Evolutionary conservation across 164 flowering plant species (phyloP), one percentile per base, ranked within the genome.

Genomic region (Umbilicus rupestris): DNA sequence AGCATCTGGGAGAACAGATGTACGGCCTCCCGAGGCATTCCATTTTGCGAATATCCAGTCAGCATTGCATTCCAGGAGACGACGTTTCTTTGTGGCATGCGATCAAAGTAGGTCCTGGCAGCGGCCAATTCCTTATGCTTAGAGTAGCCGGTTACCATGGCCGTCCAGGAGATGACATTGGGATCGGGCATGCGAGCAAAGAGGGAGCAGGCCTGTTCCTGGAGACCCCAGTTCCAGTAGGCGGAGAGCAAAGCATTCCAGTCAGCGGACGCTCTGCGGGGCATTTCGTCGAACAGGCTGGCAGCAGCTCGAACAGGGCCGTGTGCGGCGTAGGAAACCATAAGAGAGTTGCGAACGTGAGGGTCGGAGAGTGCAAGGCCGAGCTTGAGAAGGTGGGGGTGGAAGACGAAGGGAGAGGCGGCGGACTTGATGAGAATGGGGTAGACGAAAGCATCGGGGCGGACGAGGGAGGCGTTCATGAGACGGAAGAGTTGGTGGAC

Each of bases 21-120:
- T 59, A 87, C 39, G 42, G 80, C 85, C 67, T 82, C 87, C 39
- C 83, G 75, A 0, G 71, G 67, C 45, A 75, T 71, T 22, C 85
- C 96, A 55, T 80, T 82, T 28, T 85, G 87, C 19, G 82, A 83
- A 73, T 87, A 90, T 39, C 83, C 94, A 0, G 93, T 77, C 6
- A 87, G 75, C 90, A 90, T 82, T 2, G 94, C 88, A 67, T 87
- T 90, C 96, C 96, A 90, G 0, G 94, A 87, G 7, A 86, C 89
- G 33, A 86, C 86, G 58, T 60, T 86, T 69, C 68, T 83, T 64
- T 76, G 82, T 0, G 93, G 91, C 91, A 86, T 90, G 22, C 39
- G 50, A 63, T 87, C 80, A 63, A 87, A 87, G 49, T 66, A 70
- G n/a, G 63, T 66, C 69, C 87, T 72, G 0, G 93, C 93, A 33